Evolutionary conservation across 352 stramenopile genomes (phyloP).

Genomic region (Globisporangium emineosum): DNA sequence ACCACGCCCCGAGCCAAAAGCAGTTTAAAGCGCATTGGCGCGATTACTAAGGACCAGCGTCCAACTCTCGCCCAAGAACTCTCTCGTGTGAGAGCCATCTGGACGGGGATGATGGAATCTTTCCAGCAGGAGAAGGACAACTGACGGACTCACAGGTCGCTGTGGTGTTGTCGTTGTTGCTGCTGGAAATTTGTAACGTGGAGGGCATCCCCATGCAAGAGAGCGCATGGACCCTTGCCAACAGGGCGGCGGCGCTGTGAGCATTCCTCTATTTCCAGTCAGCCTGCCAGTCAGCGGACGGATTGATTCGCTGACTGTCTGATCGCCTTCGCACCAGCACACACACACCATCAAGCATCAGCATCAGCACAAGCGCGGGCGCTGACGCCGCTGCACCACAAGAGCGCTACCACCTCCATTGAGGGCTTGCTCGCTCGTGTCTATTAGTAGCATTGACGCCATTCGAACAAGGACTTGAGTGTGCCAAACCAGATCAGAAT

Average conservation of each 20-base stretch:
- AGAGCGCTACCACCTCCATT: neutral
- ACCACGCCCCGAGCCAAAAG: neutral
- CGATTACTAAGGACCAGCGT: conserved; percentile 9
- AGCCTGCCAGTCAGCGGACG: neutral
- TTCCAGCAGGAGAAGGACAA: no score
- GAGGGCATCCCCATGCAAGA: neutral
- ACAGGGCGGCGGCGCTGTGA: neutral
- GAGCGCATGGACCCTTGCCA: conserved; percentile 2
- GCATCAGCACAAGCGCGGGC: neutral
- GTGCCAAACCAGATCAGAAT: no score
- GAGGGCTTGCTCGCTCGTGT: neutral
- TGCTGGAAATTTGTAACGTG: neutral
- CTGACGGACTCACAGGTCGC: no score
- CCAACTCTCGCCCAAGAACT: conserved; percentile 2
- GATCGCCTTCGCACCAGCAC: neutral
- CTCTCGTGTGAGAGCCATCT: no score
- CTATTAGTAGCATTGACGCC: neutral
- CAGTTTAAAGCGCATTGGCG: neutral
- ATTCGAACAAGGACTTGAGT: neutral
- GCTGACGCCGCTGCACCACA: neutral
- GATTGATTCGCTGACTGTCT: neutral
- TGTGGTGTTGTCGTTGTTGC: conserved; percentile 1
- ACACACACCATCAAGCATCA: neutral
- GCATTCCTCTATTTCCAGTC: conserved; percentile 1
- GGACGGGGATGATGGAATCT: no score